A percentile compares a stretch with the other conserved stretches of the same genome.
phyloP scores from a whole-genome alignment of 2,329 filamentous ascomycete species.

The Metarhizium album region DNA sequence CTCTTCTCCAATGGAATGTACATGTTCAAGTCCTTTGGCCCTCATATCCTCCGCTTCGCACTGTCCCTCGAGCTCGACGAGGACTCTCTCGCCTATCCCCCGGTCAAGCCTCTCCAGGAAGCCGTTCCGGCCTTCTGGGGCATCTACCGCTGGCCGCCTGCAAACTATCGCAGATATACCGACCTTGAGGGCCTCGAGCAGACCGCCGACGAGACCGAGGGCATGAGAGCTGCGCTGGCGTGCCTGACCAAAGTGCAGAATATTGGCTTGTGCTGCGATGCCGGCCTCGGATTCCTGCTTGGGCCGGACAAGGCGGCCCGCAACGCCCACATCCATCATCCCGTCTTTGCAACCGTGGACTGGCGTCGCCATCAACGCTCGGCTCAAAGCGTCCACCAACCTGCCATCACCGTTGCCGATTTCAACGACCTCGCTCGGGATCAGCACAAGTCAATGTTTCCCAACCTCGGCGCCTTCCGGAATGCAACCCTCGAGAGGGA shows the following conservation, averaged over 20 bases:
- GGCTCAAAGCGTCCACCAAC: background rate
- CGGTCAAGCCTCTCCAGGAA: conserved; percentile 44
- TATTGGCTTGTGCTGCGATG: conserved; percentile 57
- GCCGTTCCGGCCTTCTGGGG: conserved; percentile 51
- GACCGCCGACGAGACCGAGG: conserved; percentile 50
- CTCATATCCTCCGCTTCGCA: conserved; percentile 51
- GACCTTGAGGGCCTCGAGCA: conserved; percentile 49
- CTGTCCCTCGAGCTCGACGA: conserved; percentile 60
- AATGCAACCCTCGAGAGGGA: conserved; percentile 21
- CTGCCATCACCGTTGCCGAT: conserved; percentile 10
- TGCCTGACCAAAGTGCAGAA: conserved; percentile 45
- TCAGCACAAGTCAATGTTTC: conserved; percentile 16
- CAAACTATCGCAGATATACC: conserved; percentile 47
- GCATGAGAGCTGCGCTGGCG: conserved; percentile 50
- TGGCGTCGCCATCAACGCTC: conserved; percentile 15
- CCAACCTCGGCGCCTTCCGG: background rate
- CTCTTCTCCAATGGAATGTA: conserved; percentile 41
- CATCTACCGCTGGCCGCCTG: conserved; percentile 52
- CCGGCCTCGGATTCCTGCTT: conserved; percentile 55
- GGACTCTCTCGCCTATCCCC: conserved; percentile 35
- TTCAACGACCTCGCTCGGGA: conserved; percentile 14
- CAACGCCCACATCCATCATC: conserved; percentile 25
- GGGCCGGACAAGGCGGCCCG: conserved; percentile 47
- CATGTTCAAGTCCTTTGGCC: conserved; percentile 50
- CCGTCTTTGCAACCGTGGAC: conserved; percentile 24